Conservation (phyloP, 352 stramenopile genomes). For the Pythium grandisporangium region DNA sequence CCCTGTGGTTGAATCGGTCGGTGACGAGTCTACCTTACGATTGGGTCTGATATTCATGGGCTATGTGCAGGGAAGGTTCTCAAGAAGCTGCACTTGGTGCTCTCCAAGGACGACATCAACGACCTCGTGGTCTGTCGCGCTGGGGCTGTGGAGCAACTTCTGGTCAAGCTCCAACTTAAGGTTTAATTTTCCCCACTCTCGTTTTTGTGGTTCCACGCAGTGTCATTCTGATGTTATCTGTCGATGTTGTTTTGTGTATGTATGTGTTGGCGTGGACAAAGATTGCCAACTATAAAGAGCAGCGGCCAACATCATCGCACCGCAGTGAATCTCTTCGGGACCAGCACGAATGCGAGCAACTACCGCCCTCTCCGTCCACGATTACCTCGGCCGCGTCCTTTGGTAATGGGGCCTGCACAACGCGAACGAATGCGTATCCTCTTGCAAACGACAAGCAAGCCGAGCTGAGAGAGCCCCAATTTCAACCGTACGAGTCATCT, state of each 20-base stretch:
- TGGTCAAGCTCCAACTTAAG: conserved; percentile 88
- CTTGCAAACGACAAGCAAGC: conserved; percentile 21
- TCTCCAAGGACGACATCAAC: conserved; percentile 88
- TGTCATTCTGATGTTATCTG: neutral
- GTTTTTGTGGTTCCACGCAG: no score
- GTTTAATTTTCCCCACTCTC: no score
- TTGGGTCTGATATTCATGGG: conserved; percentile 9
- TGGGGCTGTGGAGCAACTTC: conserved; percentile 85
- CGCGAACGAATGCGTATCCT: conserved; percentile 4
- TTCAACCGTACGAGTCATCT: conserved; percentile 21
- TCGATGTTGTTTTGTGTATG: neutral
- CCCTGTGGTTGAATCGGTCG: no score
- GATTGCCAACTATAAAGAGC: conserved; percentile 75
- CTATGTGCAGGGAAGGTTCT: conserved; percentile 66
- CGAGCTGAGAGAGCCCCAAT: conserved; percentile 26
- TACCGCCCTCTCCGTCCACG: conserved; percentile 7
- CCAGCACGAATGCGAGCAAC: conserved; percentile 18
- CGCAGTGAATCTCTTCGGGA: conserved; percentile 5
- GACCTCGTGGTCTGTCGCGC: conserved; percentile 85
- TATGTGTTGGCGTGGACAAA: conserved; percentile 22
- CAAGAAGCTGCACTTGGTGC: conserved; percentile 67
- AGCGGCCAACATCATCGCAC: conserved; percentile 24
- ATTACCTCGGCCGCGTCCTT: neutral
- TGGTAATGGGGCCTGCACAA: neutral
- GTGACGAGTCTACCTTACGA: no score